Percentiles rank a stretch among this genome's conserved stretches.
Conservation (phyloP, 441 rosid genomes). For the Populus hybrid region DNA sequence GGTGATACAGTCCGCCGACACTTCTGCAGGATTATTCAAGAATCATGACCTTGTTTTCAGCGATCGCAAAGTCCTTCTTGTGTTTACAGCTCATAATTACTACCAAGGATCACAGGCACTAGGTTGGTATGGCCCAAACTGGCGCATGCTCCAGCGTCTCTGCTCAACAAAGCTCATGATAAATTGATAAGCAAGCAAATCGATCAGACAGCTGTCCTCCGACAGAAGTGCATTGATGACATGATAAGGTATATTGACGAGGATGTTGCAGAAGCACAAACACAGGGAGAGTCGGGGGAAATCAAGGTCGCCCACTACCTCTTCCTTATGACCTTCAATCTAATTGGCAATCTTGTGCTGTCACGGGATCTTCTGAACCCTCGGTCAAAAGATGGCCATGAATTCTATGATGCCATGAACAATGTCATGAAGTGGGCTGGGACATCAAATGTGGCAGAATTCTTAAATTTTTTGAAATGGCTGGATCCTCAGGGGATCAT, state of each 20-base stretch:
- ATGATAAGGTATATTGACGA: constrained; percentile 16
- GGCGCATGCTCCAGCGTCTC: constrained; percentile 14
- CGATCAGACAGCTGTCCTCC: constrained; percentile 1
- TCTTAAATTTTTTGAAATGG: constrained; percentile 6
- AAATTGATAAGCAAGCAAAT: not conserved
- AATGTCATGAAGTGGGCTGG: constrained; percentile 11
- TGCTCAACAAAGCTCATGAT: constrained; percentile 6
- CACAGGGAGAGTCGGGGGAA: constrained; percentile 15
- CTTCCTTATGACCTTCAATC: constrained; percentile 20
- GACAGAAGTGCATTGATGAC: constrained; percentile 2
- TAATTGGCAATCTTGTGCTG: constrained; percentile 20
- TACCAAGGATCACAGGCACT: constrained; percentile 1
- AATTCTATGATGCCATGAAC: constrained; percentile 16
- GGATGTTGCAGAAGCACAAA: not conserved
- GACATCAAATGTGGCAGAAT: constrained; percentile 20
- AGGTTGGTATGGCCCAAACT: constrained; percentile 7
- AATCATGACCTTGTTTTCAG: constrained; percentile 12
- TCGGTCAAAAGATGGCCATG: constrained; percentile 5
- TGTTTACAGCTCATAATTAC: constrained; percentile 18
- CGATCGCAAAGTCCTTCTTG: constrained; percentile 10
- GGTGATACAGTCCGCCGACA: constrained; percentile 21
- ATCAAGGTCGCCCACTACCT: constrained; percentile 2
- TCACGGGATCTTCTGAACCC: constrained; percentile 16
- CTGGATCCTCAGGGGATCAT: constrained; percentile 49
- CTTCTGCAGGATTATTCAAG: constrained; percentile 19